phyloP scores from a whole-genome alignment of 768 basidiomycete genomes.

The Exidia glandulosa region DNA sequence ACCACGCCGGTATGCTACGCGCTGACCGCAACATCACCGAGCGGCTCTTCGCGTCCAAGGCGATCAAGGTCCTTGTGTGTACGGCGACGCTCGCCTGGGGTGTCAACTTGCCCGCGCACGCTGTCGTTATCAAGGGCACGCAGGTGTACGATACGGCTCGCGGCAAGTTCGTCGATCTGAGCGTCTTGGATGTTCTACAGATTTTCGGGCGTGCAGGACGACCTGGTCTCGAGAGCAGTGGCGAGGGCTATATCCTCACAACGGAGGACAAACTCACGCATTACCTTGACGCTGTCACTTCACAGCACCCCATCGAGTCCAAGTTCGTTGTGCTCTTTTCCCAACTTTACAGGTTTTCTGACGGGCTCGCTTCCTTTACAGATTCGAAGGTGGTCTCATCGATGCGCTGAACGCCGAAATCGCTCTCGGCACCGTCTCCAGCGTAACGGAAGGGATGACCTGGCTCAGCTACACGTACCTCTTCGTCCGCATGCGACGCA shows the following conservation, averaged over 20 bases:
- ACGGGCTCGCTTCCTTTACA: conserved; percentile 14
- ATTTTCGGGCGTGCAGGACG: conserved; percentile 95
- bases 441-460: conserved; percentile 70
- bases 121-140: conserved; percentile 97
- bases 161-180: conserved; percentile 85
- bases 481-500: conserved; percentile 88
- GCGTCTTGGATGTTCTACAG: conserved; percentile 91
- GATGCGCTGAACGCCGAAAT: conserved; percentile 95
- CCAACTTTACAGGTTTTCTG: background rate
- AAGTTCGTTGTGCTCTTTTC: conserved; percentile 39
- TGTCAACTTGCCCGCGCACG: conserved; percentile 96
- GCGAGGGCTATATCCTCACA: conserved; percentile 95
- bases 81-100: conserved; percentile 99
- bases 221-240: conserved; percentile 78
- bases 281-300: conserved; percentile 78
- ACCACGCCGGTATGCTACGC: conserved; percentile 96
- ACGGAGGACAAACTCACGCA: conserved; percentile 86
- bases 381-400: conserved; percentile 73
- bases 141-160: conserved; percentile 88
- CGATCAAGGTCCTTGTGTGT: conserved; percentile 95
- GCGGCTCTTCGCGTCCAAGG: conserved; percentile 79
- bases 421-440: conserved; percentile 86
- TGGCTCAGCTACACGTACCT: conserved; percentile 98
- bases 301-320: conserved; percentile 93
- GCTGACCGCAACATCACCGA: conserved; percentile 94